Evolutionary conservation across 2,329 filamentous ascomycete species (phyloP).

Genomic region (Ophiocordyceps unilateralis): DNA sequence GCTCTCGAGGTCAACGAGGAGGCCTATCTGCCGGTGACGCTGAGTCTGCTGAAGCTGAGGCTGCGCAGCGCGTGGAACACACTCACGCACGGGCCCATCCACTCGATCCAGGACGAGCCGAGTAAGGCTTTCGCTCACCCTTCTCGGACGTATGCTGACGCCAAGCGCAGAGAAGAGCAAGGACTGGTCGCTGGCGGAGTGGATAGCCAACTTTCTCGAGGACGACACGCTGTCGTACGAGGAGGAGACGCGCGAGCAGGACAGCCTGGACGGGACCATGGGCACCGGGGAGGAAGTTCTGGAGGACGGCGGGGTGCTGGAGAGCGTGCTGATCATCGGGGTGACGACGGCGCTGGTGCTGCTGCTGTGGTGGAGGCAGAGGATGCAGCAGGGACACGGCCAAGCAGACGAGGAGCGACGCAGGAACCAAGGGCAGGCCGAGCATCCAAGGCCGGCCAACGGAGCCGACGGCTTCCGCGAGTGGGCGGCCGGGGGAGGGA

Average conservation of each 20-base stretch:
- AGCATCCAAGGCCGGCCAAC: slow-evolving; percentile 5
- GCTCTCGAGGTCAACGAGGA: slow-evolving; percentile 83
- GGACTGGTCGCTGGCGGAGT: slow-evolving; percentile 66
- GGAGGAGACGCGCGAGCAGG: slow-evolving; percentile 32
- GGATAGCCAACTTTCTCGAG: slow-evolving; percentile 72
- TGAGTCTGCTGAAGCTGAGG: slow-evolving; percentile 74
- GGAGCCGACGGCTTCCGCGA: slow-evolving; percentile 12
- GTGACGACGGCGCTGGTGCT: slow-evolving; percentile 58
- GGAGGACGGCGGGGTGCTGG: slow-evolving; percentile 63
- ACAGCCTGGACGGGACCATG: slow-evolving; percentile 36
- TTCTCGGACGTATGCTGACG: not conserved
- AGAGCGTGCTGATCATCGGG: slow-evolving; percentile 69
- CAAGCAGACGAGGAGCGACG: slow-evolving; percentile 15
- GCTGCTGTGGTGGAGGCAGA: slow-evolving; percentile 67
- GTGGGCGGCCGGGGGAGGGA: slow-evolving; percentile 17
- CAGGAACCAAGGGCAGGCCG: slow-evolving; percentile 8
- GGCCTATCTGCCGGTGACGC: slow-evolving; percentile 80
- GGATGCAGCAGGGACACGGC: slow-evolving; percentile 41
- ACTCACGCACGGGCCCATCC: slow-evolving; percentile 74
- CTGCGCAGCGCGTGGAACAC: slow-evolving; percentile 88
- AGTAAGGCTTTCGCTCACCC: slow-evolving; percentile 30
- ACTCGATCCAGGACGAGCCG: slow-evolving; percentile 80
- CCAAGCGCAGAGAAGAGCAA: slow-evolving; percentile 41
- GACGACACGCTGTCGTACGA: slow-evolving; percentile 52
- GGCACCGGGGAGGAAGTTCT: slow-evolving; percentile 43